A percentile compares a stretch with the other conserved stretches of the same genome.
These are phyloP conservation scores for Alternaria hordeiaustralica DNA, from an alignment of 2,329 filamentous ascomycete species.

Conservation along the genomic window DNA sequence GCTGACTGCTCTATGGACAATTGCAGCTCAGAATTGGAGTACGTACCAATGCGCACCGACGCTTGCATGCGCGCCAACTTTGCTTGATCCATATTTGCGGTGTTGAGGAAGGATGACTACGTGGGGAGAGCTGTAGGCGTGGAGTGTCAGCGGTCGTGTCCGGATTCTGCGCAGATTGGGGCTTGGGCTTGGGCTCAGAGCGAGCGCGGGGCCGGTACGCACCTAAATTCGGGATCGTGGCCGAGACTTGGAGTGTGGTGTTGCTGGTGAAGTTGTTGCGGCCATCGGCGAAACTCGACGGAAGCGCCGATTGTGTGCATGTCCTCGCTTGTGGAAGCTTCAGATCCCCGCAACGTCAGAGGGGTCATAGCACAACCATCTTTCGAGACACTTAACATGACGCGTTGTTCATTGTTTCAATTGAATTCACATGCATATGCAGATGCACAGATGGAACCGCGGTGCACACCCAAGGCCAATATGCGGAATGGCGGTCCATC, in stretches of 20 bases:
- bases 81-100: slow-evolving; percentile 55
- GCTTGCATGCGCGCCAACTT: slow-evolving; percentile 55
- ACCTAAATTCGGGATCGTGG: slow-evolving; percentile 37
- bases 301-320: slow-evolving; percentile 36
- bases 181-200: slow-evolving; percentile 7
- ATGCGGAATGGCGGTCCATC: not conserved
- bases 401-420: not conserved
- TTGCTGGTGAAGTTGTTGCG: slow-evolving; percentile 34
- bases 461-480: not conserved
- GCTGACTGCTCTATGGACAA: not conserved
- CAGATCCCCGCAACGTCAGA: slow-evolving; percentile 22
- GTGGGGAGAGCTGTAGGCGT: slow-evolving; percentile 26
- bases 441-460: not conserved
- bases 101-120: slow-evolving; percentile 30
- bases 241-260: slow-evolving; percentile 32
- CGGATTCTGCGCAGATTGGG: slow-evolving; percentile 14
- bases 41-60: slow-evolving; percentile 54
- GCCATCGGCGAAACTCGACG: slow-evolving; percentile 29
- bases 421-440: not conserved
- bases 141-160: slow-evolving; percentile 24
- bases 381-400: not conserved
- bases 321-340: slow-evolving; percentile 27
- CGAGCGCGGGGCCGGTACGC: slow-evolving; percentile 22
- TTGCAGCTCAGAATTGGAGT: not conserved
- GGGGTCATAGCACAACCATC: not conserved